Conservation (phyloP, 2,329 filamentous ascomycete genomes). For the Penicillium decumbens region DNA sequence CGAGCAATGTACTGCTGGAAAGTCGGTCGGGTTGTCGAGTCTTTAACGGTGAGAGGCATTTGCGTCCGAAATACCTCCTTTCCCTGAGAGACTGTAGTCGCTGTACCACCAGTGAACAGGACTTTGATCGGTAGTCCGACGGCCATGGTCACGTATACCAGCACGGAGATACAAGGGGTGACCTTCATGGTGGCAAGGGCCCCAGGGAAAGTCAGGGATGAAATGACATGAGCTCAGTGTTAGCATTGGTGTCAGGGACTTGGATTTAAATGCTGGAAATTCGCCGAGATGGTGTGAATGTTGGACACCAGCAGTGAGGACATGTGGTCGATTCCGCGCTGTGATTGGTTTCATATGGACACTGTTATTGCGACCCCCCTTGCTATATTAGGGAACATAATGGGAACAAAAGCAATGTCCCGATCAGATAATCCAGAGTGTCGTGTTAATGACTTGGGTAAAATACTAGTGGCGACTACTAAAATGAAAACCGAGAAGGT, state of each 20-base stretch:
- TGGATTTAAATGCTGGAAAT: not conserved
- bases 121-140: slow-evolving; percentile 10
- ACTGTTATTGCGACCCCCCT: too few relatives aligned
- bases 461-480: too few relatives aligned
- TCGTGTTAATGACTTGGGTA: too few relatives aligned
- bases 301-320: not conserved
- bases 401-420: too few relatives aligned
- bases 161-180: not conserved
- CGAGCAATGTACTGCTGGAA: slow-evolving; percentile 9
- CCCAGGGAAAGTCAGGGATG: not conserved
- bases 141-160: slow-evolving; percentile 3
- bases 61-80: too few relatives aligned
- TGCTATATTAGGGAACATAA: too few relatives aligned
- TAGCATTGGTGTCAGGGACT: not conserved
- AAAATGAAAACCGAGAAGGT: too few relatives aligned
- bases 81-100: too few relatives aligned
- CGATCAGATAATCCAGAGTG: too few relatives aligned
- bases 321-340: not conserved
- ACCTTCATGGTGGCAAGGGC: slow-evolving; percentile 11
- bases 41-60: not conserved
- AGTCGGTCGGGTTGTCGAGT: not conserved
- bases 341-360: not conserved
- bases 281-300: not conserved
- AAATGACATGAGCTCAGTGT: not conserved
- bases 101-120: not conserved